A percentile compares a stretch with the other conserved stretches of the same genome.
phyloP scores from a whole-genome alignment of 1,139 yeast genomes.

The Pichia sp. region DNA sequence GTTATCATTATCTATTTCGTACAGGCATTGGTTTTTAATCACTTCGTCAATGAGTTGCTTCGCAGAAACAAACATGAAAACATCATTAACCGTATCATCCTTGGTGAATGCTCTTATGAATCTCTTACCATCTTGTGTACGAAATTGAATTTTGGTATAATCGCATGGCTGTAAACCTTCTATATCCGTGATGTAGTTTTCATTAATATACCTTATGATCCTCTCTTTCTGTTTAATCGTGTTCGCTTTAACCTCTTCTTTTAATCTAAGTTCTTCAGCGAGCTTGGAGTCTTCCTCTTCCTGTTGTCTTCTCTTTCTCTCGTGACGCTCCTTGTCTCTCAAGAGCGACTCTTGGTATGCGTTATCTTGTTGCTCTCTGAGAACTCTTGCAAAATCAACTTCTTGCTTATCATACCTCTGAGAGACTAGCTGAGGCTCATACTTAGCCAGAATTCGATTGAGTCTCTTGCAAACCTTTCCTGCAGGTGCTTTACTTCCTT shows the following conservation, averaged over 20 bases:
- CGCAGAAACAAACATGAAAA: constrained; percentile 60
- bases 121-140: not conserved
- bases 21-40: no score
- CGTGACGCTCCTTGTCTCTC: constrained; percentile 31
- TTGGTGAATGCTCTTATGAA: constrained; percentile 10
- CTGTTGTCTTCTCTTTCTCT: constrained; percentile 16
- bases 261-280: constrained; percentile 12
- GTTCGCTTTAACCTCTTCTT: constrained; percentile 9
- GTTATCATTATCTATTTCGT: constrained; percentile 5
- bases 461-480: constrained; percentile 30
- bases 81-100: constrained; percentile 33
- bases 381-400: constrained; percentile 40
- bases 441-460: constrained; percentile 33
- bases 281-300: constrained; percentile 12
- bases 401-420: constrained; percentile 47
- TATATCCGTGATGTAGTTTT: constrained; percentile 15
- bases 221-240: constrained; percentile 4
- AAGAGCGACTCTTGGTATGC: constrained; percentile 47
- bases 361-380: constrained; percentile 51
- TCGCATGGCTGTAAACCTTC: constrained; percentile 24
- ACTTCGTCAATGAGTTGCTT: constrained; percentile 25
- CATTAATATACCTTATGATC: not conserved
- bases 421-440: constrained; percentile 46
- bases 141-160: constrained; percentile 13
- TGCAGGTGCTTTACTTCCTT: not conserved